Conservation (phyloP, 2,329 filamentous ascomycete genomes). For the Cytospora piceicola region DNA sequence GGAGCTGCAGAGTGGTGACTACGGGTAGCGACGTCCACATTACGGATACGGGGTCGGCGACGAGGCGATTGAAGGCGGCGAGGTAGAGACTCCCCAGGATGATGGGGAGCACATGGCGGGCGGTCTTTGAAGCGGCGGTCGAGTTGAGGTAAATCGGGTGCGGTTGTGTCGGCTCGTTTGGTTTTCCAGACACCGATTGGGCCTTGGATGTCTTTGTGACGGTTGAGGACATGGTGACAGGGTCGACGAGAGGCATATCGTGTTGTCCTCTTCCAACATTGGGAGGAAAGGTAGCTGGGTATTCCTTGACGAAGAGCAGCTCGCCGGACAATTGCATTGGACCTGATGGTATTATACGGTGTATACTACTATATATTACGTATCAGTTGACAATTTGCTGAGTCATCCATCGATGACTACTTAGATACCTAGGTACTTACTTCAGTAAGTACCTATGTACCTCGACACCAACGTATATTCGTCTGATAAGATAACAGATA, state of each 20-base stretch:
- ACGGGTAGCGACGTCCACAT: conserved; percentile 40
- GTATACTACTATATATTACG: no score
- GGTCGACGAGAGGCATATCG: conserved; percentile 40
- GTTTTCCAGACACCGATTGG: conserved; percentile 11
- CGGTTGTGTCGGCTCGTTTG: conserved; percentile 23
- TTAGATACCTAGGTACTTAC: no score
- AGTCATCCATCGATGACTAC: no score
- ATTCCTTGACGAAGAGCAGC: no score
- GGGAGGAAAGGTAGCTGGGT: background rate
- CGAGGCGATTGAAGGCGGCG: conserved; percentile 38
- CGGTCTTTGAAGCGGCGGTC: conserved; percentile 36
- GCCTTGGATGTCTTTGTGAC: conserved; percentile 31
- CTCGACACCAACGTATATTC: no score
- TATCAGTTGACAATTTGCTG: no score
- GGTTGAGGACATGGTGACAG: conserved; percentile 40
- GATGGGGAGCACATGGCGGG: conserved; percentile 38
- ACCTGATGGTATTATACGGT: no score
- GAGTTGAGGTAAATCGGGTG: conserved; percentile 34
- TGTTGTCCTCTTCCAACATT: background rate
- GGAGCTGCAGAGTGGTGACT: conserved; percentile 39
- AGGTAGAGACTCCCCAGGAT: conserved; percentile 37
- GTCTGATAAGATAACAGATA: conserved; percentile 23
- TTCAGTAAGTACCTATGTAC: no score
- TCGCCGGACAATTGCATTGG: no score
- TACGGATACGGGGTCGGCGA: conserved; percentile 38